phyloP scores from a whole-genome alignment of 2,329 filamentous ascomycete species.

The Metarhizium anisopliae region DNA sequence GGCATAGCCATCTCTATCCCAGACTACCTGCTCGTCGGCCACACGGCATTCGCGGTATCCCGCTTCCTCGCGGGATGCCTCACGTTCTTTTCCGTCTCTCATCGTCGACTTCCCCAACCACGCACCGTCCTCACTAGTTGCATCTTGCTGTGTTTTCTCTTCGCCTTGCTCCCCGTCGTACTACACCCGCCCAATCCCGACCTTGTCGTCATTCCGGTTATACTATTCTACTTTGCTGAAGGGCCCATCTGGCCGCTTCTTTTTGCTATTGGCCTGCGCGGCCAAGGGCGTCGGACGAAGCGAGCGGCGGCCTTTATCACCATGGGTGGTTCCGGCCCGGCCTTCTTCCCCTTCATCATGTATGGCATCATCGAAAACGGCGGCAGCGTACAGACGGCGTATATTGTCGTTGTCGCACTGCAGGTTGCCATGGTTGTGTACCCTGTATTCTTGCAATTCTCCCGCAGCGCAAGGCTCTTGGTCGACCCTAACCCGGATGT shows the following conservation, averaged over 20 bases:
- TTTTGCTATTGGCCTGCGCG: constrained; percentile 69
- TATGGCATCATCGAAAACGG: constrained; percentile 54
- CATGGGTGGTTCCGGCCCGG: constrained; percentile 64
- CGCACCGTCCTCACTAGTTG: constrained; percentile 60
- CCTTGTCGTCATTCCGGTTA: constrained; percentile 48
- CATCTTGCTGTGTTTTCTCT: constrained; percentile 51
- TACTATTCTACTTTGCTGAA: constrained; percentile 71
- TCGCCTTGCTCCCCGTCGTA: constrained; percentile 37
- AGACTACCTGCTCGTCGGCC: constrained; percentile 63
- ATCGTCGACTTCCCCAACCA: constrained; percentile 49
- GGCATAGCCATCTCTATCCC: constrained; percentile 46
- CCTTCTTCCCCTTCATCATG: constrained; percentile 65
- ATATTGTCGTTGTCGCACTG: constrained; percentile 51
- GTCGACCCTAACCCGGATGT: constrained; percentile 25
- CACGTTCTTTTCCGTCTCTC: constrained; percentile 46
- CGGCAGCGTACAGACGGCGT: constrained; percentile 54
- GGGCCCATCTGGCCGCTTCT: constrained; percentile 77
- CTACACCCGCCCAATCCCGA: constrained; percentile 36
- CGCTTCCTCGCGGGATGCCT: constrained; percentile 60
- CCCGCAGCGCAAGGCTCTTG: constrained; percentile 36
- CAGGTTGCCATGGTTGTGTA: constrained; percentile 38
- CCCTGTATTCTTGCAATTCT: constrained; percentile 37
- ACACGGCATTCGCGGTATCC: constrained; percentile 63
- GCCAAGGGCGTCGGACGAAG: constrained; percentile 73
- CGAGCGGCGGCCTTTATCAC: constrained; percentile 70